phyloP scores from a whole-genome alignment of 495 filamentous ascomycete genomes.

The Aspergillus asperescens region DNA sequence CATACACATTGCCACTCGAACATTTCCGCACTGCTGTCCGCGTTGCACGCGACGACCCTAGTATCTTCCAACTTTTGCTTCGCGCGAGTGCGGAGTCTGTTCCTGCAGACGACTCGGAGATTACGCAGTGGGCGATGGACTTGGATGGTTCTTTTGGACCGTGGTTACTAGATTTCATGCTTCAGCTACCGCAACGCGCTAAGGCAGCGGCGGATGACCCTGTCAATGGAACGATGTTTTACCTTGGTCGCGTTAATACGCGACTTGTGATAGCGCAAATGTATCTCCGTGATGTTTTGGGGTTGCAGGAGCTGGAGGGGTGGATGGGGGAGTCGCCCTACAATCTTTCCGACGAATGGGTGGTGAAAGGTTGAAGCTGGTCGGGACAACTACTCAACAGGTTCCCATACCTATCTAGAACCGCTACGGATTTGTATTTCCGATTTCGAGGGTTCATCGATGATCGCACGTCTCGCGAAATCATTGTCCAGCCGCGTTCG shows the following conservation, averaged over 20 bases:
- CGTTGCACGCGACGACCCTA: slow-evolving; percentile 18
- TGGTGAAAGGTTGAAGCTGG: neutral
- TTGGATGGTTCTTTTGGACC: slow-evolving; percentile 22
- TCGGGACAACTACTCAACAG: neutral
- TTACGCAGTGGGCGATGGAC: slow-evolving; percentile 36
- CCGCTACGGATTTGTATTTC: too few species aligned
- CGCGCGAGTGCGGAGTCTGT: slow-evolving; percentile 40
- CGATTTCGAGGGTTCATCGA: neutral
- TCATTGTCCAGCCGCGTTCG: neutral
- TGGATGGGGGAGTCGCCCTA: slow-evolving; percentile 28
- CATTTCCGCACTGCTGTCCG: slow-evolving; percentile 30
- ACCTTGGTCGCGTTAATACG: slow-evolving; percentile 25
- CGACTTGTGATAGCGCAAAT: slow-evolving; percentile 17
- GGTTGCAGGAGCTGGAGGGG: slow-evolving; percentile 14
- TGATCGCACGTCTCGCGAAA: too few species aligned
- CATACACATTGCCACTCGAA: slow-evolving; percentile 26
- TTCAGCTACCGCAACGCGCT: slow-evolving; percentile 25
- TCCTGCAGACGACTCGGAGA: slow-evolving; percentile 27
- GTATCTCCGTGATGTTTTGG: slow-evolving; percentile 28
- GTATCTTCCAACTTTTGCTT: slow-evolving; percentile 32
- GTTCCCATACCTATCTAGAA: too few species aligned
- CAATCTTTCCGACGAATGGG: slow-evolving; percentile 1
- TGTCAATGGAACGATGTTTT: slow-evolving; percentile 22
- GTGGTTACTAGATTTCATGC: slow-evolving; percentile 37
- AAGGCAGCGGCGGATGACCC: slow-evolving; percentile 15